Conservation (phyloP, 2,329 filamentous ascomycete genomes). For the Monosporascus ibericus region DNA sequence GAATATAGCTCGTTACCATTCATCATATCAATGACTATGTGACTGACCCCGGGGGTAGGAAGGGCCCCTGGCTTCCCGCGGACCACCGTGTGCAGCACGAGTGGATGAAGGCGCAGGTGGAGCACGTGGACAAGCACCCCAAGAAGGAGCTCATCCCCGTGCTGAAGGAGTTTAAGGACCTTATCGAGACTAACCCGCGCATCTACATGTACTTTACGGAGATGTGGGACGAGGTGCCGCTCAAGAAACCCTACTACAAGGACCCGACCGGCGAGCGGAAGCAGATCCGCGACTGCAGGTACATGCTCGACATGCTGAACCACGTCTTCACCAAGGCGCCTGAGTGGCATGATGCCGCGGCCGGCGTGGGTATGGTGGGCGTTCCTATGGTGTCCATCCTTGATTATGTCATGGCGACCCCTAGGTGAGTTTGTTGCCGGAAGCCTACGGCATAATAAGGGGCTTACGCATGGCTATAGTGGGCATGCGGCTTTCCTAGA, state of each 20-base stretch:
- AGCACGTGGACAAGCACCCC: constrained; percentile 46
- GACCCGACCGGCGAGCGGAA: constrained; percentile 55
- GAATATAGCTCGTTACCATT: background rate
- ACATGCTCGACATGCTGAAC: constrained; percentile 63
- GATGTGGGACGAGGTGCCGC: constrained; percentile 65
- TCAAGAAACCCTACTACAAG: constrained; percentile 50
- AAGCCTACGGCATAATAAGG: too few species aligned
- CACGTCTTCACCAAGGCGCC: constrained; percentile 47
- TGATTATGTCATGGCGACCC: constrained; percentile 52
- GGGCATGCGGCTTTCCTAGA: constrained; percentile 50
- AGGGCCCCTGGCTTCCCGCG: constrained; percentile 56
- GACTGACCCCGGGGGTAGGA: background rate
- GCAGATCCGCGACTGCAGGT: constrained; percentile 57
- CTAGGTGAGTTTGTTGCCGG: constrained; percentile 28
- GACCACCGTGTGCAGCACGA: constrained; percentile 56
- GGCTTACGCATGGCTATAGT: constrained; percentile 12
- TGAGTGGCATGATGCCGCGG: constrained; percentile 46
- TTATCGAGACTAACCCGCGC: constrained; percentile 59
- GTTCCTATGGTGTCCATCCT: constrained; percentile 48
- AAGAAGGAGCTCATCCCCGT: constrained; percentile 49
- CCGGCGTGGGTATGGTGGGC: constrained; percentile 45
- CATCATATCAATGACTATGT: background rate
- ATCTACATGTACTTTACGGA: constrained; percentile 60
- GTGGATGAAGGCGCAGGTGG: constrained; percentile 54
- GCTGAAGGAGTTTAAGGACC: constrained; percentile 55